Evolutionary conservation across 495 filamentous ascomycete genomes (phyloP).

Genomic region (Aspergillus coremiiformis): DNA sequence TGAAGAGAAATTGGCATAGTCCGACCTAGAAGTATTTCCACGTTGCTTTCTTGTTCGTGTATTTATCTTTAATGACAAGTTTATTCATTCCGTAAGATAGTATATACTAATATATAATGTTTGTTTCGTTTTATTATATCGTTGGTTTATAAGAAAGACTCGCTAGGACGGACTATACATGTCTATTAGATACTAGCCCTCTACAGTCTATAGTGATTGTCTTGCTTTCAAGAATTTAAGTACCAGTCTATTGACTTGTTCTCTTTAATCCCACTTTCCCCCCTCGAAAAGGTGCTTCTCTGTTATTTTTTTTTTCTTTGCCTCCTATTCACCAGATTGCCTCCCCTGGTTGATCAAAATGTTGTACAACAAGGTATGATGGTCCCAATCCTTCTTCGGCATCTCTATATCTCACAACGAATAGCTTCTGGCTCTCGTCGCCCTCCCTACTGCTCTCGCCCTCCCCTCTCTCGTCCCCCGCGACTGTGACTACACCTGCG

Average conservation of each 20-base stretch:
- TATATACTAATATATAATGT: conserved; percentile 45
- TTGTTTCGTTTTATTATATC: conserved; percentile 33
- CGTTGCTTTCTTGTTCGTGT: conserved; percentile 4
- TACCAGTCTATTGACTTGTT: not conserved
- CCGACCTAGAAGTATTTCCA: conserved; percentile 2
- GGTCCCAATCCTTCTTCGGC: not conserved
- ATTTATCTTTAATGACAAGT: conserved; percentile 25
- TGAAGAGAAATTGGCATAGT: no score
- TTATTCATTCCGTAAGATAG: conserved; percentile 28
- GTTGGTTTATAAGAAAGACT: conserved; percentile 36
- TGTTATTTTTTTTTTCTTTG: conserved; percentile 2
- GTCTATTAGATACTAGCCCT: conserved; percentile 25
- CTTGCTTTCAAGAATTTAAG: conserved; percentile 19
- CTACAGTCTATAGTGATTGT: conserved; percentile 12
- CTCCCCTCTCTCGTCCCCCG: not conserved
- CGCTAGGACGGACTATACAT: conserved; percentile 23
- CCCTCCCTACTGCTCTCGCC: conserved; percentile 4
- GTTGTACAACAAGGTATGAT: conserved; percentile 25
- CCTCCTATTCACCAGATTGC: not conserved
- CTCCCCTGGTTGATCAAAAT: conserved; percentile 15
- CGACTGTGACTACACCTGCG: conserved; percentile 43
- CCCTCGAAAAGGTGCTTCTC: not conserved
- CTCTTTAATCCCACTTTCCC: not conserved
- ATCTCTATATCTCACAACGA: not conserved
- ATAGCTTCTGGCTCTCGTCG: conserved; percentile 19